These are phyloP conservation scores for Rhizopogon vulgaris DNA, from an alignment of 768 basidiomycete species.

Conservation along the genomic window DNA sequence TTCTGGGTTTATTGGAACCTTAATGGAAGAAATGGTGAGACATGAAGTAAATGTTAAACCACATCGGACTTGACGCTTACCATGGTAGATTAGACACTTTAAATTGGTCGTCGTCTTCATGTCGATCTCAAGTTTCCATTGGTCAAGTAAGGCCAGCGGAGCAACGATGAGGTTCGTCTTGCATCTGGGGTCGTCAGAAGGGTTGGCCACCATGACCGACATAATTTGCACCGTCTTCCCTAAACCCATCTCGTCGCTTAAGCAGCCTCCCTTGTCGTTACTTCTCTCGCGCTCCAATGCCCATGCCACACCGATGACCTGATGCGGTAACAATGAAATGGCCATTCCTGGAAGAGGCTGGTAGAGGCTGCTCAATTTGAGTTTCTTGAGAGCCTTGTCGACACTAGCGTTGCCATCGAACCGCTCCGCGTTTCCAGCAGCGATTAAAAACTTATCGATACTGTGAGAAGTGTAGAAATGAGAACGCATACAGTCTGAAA, in stretches of 20 bases:
- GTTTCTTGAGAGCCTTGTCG: conserved; percentile 45
- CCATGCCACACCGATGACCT: conserved; percentile 47
- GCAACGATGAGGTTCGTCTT: conserved; percentile 68
- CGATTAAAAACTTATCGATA: conserved; percentile 46
- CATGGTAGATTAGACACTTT: conserved; percentile 60
- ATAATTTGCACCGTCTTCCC: conserved; percentile 62
- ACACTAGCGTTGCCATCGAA: conserved; percentile 59
- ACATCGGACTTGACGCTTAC: conserved; percentile 13
- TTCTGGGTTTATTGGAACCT: conserved; percentile 40
- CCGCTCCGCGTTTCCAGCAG: conserved; percentile 50
- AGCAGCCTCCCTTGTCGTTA: conserved; percentile 21
- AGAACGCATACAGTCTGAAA: not conserved
- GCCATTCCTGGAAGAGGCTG: conserved; percentile 53
- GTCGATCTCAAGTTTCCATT: conserved; percentile 61
- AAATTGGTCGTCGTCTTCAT: conserved; percentile 45
- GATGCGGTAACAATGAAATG: conserved; percentile 62
- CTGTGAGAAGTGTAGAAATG: conserved; percentile 13
- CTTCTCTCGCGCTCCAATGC: conserved; percentile 33
- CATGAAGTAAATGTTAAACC: not conserved
- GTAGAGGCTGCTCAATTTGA: conserved; percentile 44
- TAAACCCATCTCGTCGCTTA: conserved; percentile 43
- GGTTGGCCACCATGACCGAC: conserved; percentile 51
- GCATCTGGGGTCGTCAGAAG: conserved; percentile 38
- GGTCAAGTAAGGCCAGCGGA: conserved; percentile 58
- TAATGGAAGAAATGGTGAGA: not conserved